Conservation (phyloP, 1,284 basidiomycete genomes). For the Apiotrichum mycotoxinovorans region DNA sequence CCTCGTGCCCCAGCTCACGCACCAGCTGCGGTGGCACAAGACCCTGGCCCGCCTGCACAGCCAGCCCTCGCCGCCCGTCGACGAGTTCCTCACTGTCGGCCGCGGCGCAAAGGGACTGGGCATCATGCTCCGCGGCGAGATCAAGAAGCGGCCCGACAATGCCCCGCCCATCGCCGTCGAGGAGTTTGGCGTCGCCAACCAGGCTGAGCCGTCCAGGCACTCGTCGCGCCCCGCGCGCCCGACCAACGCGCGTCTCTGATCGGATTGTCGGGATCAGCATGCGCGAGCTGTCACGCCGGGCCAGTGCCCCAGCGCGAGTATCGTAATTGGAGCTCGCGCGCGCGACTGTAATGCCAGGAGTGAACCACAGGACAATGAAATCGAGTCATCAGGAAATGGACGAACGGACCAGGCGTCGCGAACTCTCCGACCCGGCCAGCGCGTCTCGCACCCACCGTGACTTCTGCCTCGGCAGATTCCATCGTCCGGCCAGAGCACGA, state of each 20-base stretch:
- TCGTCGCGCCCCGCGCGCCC: not conserved
- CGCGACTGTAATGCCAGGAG: too few relatives aligned
- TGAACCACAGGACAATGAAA: too few relatives aligned
- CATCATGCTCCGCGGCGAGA: slow-evolving; percentile 46
- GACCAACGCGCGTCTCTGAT: not conserved
- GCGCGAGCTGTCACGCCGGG: too few relatives aligned
- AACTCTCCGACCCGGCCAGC: too few relatives aligned
- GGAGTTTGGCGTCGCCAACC: slow-evolving; percentile 38
- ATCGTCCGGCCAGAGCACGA: too few relatives aligned
- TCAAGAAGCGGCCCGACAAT: slow-evolving; percentile 32
- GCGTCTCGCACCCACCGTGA: too few relatives aligned
- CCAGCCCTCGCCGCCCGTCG: slow-evolving; percentile 30
- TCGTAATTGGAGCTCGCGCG: too few relatives aligned
- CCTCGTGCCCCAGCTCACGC: slow-evolving; percentile 41
- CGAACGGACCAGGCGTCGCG: too few relatives aligned
- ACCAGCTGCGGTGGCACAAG: slow-evolving; percentile 47
- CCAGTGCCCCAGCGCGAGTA: too few relatives aligned
- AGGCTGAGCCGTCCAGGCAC: slow-evolving; percentile 1
- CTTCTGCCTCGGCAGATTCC: too few relatives aligned
- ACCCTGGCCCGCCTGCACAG: slow-evolving; percentile 40
- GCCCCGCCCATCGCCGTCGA: slow-evolving; percentile 30
- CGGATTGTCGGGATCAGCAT: too few relatives aligned
- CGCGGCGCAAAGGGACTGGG: slow-evolving; percentile 47
- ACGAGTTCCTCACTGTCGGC: slow-evolving; percentile 43
- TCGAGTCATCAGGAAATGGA: too few relatives aligned